Percentiles rank a stretch among this genome's conserved stretches.
Evolutionary conservation across 768 basidiomycete genomes (phyloP).

Genomic region (Boletus sp.): DNA sequence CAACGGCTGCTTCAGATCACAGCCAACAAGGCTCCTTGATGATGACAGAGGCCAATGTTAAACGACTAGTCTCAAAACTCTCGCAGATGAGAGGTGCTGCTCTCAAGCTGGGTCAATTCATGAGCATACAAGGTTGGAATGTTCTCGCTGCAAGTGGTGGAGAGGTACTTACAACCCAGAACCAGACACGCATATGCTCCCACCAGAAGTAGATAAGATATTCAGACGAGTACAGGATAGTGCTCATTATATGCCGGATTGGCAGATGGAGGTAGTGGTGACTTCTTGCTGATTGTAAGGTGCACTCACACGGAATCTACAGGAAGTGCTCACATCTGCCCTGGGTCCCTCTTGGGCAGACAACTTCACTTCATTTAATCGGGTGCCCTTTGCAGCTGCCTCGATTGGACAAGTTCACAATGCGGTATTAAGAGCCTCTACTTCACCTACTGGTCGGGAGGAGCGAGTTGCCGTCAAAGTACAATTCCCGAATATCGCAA

Average conservation of each 20-base stretch:
- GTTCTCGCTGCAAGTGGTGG: not conserved
- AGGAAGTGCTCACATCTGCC: conserved; percentile 71
- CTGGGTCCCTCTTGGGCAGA: conserved; percentile 73
- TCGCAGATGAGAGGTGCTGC: conserved; percentile 96
- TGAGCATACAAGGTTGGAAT: conserved; percentile 85
- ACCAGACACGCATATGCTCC: conserved; percentile 83
- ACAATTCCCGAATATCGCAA: conserved; percentile 90
- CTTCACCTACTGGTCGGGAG: conserved; percentile 51
- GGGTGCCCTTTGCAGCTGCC: conserved; percentile 89
- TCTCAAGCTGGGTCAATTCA: conserved; percentile 92
- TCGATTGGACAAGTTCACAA: conserved; percentile 96
- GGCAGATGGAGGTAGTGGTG: conserved; percentile 85
- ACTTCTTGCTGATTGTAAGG: not conserved
- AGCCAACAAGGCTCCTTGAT: conserved; percentile 52
- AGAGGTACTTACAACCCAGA: not conserved
- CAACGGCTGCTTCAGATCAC: conserved; percentile 39
- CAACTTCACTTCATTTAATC: conserved; percentile 71
- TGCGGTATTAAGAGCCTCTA: conserved; percentile 54
- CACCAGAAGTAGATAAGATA: conserved; percentile 83
- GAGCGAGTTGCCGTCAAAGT: conserved; percentile 79
- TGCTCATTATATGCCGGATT: conserved; percentile 98
- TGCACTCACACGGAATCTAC: not conserved
- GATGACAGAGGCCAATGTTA: conserved; percentile 89
- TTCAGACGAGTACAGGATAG: conserved; percentile 90
- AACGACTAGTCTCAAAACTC: conserved; percentile 87